Evolutionary conservation across 2,329 filamentous ascomycete species (phyloP).

Genomic region (Fusarium scirpi): DNA sequence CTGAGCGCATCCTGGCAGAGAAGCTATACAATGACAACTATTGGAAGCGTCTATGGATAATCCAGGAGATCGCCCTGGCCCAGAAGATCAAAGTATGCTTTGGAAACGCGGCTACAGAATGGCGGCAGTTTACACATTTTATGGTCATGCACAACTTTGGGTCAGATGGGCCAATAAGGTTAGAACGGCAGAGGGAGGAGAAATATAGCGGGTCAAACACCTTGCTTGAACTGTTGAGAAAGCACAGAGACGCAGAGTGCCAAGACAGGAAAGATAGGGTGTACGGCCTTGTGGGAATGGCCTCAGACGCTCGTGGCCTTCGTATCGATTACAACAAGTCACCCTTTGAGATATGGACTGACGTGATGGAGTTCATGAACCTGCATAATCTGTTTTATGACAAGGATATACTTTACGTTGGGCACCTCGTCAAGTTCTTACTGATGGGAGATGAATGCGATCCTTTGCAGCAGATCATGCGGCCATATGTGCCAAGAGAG

Average conservation of each 20-base stretch:
- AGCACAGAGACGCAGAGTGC: neutral
- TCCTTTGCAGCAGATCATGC: neutral
- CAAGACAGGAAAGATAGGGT: slow-evolving; percentile 3
- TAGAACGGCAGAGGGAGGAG: neutral
- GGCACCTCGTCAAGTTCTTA: neutral
- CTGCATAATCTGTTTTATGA: rapidly evolving
- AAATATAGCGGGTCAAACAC: rapidly evolving
- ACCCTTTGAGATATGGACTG: neutral
- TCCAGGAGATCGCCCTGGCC: neutral
- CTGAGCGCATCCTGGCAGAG: neutral
- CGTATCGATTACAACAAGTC: neutral
- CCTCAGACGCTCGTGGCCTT: neutral
- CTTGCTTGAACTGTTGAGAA: neutral
- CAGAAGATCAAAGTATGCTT: neutral
- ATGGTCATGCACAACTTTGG: neutral
- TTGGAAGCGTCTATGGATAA: neutral
- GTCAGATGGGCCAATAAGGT: rapidly evolving
- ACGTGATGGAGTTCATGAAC: slow-evolving; percentile 1
- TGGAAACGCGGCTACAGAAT: neutral
- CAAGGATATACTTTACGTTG: rapidly evolving
- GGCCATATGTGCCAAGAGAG: neutral
- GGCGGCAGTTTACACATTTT: neutral
- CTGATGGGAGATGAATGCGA: neutral
- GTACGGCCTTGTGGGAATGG: neutral
- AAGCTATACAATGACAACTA: neutral